Base-by-base conservation (phyloP, 139 green algal species). In the Raphidocelis subcapitata region DNA sequence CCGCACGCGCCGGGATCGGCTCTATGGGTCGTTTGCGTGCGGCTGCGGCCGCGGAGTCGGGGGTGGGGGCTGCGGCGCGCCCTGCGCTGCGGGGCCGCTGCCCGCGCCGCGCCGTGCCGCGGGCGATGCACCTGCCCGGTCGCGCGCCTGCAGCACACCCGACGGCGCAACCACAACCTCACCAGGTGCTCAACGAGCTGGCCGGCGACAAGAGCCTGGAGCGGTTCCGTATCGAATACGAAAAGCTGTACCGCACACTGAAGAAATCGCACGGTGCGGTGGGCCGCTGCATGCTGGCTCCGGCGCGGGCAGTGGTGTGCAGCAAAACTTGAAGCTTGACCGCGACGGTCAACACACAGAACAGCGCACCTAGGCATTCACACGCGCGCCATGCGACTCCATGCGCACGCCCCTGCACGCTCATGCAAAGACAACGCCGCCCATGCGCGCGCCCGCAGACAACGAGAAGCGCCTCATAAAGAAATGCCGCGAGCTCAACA, bases 401-500 rank as follows among this genome's bases (percentile, higher is more conserved):
- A 62, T 23, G 57, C 57, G 10, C 4, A 18, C 33, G 31, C 37
- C 26, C 31, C 59, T 44, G 59, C 18, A 18, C 33, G 4, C 26
- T 15, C 32, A 28, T 26, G 32, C 59, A 65, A 28, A 37, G 59
- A n/a, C 59, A 41, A 20, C 41, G 57, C 57, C 29, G 57, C 57
- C 37, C 1, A 16, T 41, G 59, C 59, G 37, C 28, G 10, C 28
- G 26, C 29, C 21, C 51, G 73, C 80, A 94, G 92, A 97, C 60
- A 94, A 85, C 66, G 93, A 97, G 68, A 93, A 91, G 73, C 79
- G 89, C 23, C 74, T 98, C 29, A 75, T 93, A 28, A 93, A 93
- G 57, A 94, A 94, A 68, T 96, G 91, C 76, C 80, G 85, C 2
- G 92, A 97, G 85, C 84, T 97, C 21, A 95, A 96, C 65, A 80